Evolutionary conservation across 257 asterid species (phyloP).

Genomic region (Salvia rosmarinus): DNA sequence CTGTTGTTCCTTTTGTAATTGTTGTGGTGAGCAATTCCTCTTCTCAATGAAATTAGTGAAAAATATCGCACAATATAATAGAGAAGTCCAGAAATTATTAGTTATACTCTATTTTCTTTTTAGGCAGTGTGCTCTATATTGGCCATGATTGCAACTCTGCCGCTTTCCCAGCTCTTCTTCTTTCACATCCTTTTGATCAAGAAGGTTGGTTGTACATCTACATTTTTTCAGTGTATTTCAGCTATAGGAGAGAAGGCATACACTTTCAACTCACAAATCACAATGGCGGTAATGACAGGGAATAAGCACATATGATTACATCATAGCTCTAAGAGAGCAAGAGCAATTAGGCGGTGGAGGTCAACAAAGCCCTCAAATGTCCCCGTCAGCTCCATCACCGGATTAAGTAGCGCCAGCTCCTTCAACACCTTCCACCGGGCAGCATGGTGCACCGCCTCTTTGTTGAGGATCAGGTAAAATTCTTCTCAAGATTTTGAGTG

Average conservation of each 20-base stretch:
- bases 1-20: constrained; percentile 79
- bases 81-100: too few relatives aligned
- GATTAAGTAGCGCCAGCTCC: constrained; percentile 94
- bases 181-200: constrained; percentile 95
- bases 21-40: constrained; percentile 76
- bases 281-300: constrained; percentile 57
- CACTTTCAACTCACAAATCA: constrained; percentile 15
- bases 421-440: constrained; percentile 85
- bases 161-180: constrained; percentile 95
- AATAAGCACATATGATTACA: constrained; percentile 94
- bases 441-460: constrained; percentile 99
- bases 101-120: too few relatives aligned
- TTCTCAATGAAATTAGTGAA: not conserved
- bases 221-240: constrained; percentile 3
- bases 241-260: not conserved
- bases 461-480: constrained; percentile 89
- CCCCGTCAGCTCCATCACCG: constrained; percentile 84
- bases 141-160: constrained; percentile 98
- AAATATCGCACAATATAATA: not conserved
- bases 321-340: constrained; percentile 96
- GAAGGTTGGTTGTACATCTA: constrained; percentile 54
- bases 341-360: constrained; percentile 78
- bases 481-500: not conserved
- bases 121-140: constrained; percentile 95
- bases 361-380: constrained; percentile 97